Evolutionary conservation across 2,329 filamentous ascomycete genomes (phyloP).

Genomic region (Mollisiaceae sp.): DNA sequence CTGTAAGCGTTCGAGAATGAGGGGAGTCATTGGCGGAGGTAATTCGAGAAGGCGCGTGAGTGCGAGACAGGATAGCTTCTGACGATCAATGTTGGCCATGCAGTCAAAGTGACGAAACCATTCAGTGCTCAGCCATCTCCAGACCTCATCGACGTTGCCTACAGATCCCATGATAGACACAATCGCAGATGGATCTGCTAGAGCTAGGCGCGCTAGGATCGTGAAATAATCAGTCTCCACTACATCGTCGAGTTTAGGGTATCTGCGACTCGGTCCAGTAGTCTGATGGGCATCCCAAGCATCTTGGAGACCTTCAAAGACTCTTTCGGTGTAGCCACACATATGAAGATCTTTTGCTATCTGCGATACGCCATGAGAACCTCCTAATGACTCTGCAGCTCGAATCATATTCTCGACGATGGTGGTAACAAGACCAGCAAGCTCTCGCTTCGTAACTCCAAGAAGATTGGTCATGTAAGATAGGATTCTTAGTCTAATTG

Average conservation of each 20-base stretch:
- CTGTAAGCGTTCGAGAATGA: slow-evolving; percentile 68
- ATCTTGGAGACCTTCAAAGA: slow-evolving; percentile 70
- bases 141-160: slow-evolving; percentile 54
- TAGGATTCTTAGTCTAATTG: slow-evolving; percentile 55
- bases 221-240: slow-evolving; percentile 86
- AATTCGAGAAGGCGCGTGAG: slow-evolving; percentile 75
- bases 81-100: slow-evolving; percentile 67
- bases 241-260: slow-evolving; percentile 72
- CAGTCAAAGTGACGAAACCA: slow-evolving; percentile 74
- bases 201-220: slow-evolving; percentile 77
- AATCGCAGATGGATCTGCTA: slow-evolving; percentile 76
- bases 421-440: slow-evolving; percentile 61
- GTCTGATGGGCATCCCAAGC: slow-evolving; percentile 78
- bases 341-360: slow-evolving; percentile 70
- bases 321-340: slow-evolving; percentile 64
- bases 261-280: slow-evolving; percentile 76
- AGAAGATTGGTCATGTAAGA: slow-evolving; percentile 56
- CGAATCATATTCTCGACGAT: slow-evolving; percentile 70
- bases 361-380: slow-evolving; percentile 63
- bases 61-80: slow-evolving; percentile 75
- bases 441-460: slow-evolving; percentile 60
- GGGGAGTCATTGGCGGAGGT: slow-evolving; percentile 54
- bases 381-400: slow-evolving; percentile 65
- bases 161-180: slow-evolving; percentile 57
- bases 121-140: slow-evolving; percentile 63